These are phyloP conservation scores for Aspergillus carlsbadensis DNA, from an alignment of 495 filamentous ascomycete species.

Conservation along the genomic window DNA sequence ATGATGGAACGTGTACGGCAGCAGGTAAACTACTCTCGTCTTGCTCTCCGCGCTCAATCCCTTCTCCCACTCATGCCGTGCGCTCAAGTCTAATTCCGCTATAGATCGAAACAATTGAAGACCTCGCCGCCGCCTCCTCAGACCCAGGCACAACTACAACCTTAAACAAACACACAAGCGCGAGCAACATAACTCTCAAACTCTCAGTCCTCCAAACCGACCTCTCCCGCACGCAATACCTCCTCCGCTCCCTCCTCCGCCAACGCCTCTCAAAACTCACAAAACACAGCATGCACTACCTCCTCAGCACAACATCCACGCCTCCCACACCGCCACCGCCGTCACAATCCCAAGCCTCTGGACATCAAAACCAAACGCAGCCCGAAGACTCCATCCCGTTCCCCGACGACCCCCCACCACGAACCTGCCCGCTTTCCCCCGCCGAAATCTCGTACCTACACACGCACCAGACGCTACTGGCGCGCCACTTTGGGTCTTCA, in stretches of 20 bases:
- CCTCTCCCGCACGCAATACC: conserved; percentile 87
- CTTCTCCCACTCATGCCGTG: not conserved
- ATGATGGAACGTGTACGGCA: conserved; percentile 70
- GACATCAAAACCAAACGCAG: conserved; percentile 13
- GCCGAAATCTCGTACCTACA: conserved; percentile 75
- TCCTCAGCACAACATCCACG: conserved; percentile 24
- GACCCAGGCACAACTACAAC: conserved; percentile 44
- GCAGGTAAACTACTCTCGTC: conserved; percentile 48
- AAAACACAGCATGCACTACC: conserved; percentile 44
- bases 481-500: conserved; percentile 74
- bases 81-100: too few relatives aligned
- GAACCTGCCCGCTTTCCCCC: conserved; percentile 53
- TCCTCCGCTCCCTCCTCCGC: conserved; percentile 80
- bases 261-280: conserved; percentile 76
- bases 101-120: conserved; percentile 71
- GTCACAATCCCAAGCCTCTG: conserved; percentile 57
- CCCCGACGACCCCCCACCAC: conserved; percentile 39
- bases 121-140: conserved; percentile 56
- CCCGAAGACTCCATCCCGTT: conserved; percentile 40
- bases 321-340: conserved; percentile 58
- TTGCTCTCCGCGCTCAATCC: not conserved
- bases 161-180: conserved; percentile 71
- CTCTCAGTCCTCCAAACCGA: conserved; percentile 97
- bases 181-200: conserved; percentile 85
- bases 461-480: conserved; percentile 76